A percentile compares a stretch with the other conserved stretches of the same genome.
Evolutionary conservation across 805 yeast genomes (phyloP).

Genomic region (Blastobotrys peoriensis): DNA sequence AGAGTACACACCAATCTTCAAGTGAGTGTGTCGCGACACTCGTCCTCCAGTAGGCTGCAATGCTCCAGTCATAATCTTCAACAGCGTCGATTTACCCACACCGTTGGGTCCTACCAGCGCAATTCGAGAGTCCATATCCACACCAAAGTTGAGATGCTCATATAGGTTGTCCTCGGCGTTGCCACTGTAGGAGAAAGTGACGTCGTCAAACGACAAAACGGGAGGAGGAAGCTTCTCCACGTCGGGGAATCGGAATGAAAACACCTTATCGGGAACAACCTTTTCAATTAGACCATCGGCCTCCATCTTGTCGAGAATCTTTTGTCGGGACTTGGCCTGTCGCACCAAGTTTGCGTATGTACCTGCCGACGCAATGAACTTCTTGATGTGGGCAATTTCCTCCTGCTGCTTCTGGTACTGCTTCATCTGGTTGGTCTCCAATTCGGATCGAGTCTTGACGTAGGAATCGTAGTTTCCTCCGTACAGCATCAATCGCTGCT

Average conservation of each 20-base stretch:
- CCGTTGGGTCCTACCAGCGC: slow-evolving; percentile 99
- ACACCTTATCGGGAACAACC: slow-evolving; percentile 88
- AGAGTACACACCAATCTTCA: slow-evolving; percentile 96
- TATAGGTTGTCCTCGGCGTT: slow-evolving; percentile 82
- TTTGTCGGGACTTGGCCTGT: slow-evolving; percentile 99
- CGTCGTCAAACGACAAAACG: slow-evolving; percentile 92
- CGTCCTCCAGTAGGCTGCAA: slow-evolving; percentile 87
- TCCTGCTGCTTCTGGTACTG: slow-evolving; percentile 97
- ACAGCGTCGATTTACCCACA: slow-evolving; percentile 95
- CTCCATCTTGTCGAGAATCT: slow-evolving; percentile 99
- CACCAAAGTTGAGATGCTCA: slow-evolving; percentile 90
- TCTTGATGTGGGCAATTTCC: slow-evolving; percentile 96
- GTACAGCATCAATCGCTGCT: slow-evolving; percentile 62
- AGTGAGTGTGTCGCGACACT: slow-evolving; percentile 94
- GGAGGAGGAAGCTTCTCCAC: slow-evolving; percentile 99
- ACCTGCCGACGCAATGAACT: slow-evolving; percentile 99
- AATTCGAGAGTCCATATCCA: slow-evolving; percentile 98
- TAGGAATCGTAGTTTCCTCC: slow-evolving; percentile 99
- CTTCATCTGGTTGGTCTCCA: slow-evolving; percentile 97
- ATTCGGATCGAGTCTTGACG: slow-evolving; percentile 87
- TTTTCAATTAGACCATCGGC: slow-evolving; percentile 93
- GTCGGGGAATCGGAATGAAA: slow-evolving; percentile 88
- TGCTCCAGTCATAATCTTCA: slow-evolving; percentile 95
- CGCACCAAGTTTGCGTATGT: slow-evolving; percentile 97
- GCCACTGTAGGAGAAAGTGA: slow-evolving; percentile 74